Conservation (phyloP, 805 yeast genomes). For the Kregervanrija pseudodelftensis region DNA sequence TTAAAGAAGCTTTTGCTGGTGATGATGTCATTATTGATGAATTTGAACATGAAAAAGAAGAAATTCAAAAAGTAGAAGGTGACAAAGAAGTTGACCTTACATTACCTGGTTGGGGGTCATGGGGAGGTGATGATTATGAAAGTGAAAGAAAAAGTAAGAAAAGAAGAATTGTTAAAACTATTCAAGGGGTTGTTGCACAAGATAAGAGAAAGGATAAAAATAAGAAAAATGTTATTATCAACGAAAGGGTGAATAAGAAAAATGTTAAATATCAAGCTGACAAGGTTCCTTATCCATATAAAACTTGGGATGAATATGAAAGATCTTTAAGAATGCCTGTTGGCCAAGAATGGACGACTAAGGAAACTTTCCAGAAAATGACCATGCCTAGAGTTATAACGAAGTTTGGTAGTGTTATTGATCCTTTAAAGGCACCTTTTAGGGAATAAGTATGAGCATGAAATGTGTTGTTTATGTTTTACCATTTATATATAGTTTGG, state of each 20-base stretch:
- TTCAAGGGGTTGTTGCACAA: conserved; percentile 67
- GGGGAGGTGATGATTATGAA: conserved; percentile 65
- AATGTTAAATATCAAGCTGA: conserved; percentile 77
- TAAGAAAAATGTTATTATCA: conserved; percentile 76
- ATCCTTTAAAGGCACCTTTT: conserved; percentile 85
- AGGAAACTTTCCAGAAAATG: conserved; percentile 76
- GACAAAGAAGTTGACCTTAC: conserved; percentile 76
- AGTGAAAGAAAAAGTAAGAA: conserved; percentile 35
- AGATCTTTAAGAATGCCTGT: conserved; percentile 91
- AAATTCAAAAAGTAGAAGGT: conserved; percentile 65
- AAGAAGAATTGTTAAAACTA: conserved; percentile 59
- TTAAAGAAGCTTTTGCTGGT: conserved; percentile 93
- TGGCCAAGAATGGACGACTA: conserved; percentile 94
- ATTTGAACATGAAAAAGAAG: conserved; percentile 70
- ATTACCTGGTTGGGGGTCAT: conserved; percentile 96
- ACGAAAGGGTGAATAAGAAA: conserved; percentile 81
- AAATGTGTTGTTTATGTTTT: too few relatives aligned
- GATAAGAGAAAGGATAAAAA: conserved; percentile 74
- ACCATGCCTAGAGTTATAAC: conserved; percentile 85
- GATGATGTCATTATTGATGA: conserved; percentile 78
- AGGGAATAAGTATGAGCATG: conserved; percentile 28
- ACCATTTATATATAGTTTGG: too few relatives aligned
- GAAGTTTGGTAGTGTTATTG: conserved; percentile 83
- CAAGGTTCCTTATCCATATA: conserved; percentile 93
- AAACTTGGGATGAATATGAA: conserved; percentile 90